These are phyloP conservation scores for Kalmanozyma brasiliensis DNA, from an alignment of 1,284 basidiomycete genomes.

Conservation along the genomic window DNA sequence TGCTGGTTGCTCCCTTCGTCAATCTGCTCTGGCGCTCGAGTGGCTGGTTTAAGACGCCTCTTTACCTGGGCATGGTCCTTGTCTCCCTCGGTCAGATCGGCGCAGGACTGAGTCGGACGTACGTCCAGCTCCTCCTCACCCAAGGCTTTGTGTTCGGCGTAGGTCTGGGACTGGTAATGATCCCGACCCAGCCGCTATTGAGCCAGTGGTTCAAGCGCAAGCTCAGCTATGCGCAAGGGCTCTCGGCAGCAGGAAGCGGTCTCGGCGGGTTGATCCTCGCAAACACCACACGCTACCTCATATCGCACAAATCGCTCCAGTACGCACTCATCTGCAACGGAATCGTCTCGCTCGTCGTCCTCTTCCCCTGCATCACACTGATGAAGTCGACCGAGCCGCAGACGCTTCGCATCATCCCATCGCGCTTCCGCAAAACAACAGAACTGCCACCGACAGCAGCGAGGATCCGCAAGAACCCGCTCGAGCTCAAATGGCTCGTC, in stretches of 20 bases:
- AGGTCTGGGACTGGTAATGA: constrained; percentile 54
- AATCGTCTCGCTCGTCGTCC: constrained; percentile 65
- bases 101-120: constrained; percentile 45
- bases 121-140: constrained; percentile 51
- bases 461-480: constrained; percentile 50
- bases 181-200: constrained; percentile 42
- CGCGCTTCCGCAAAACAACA: constrained; percentile 1
- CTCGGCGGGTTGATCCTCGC: constrained; percentile 37
- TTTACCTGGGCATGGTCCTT: constrained; percentile 64
- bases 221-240: constrained; percentile 31
- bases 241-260: constrained; percentile 31
- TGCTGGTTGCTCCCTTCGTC: constrained; percentile 68
- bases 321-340: constrained; percentile 61
- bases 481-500: constrained; percentile 56
- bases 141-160: constrained; percentile 56
- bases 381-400: constrained; percentile 59
- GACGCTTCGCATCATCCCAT: constrained; percentile 20
- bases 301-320: constrained; percentile 43
- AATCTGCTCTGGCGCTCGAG: constrained; percentile 66
- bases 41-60: constrained; percentile 64
- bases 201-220: constrained; percentile 42
- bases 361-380: constrained; percentile 66
- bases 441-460: constrained; percentile 34
- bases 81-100: constrained; percentile 41
- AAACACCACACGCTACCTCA: constrained; percentile 41